Base-by-base conservation (phyloP, 2,329 filamentous ascomycete genomes). In the Botrytis aclada region DNA sequence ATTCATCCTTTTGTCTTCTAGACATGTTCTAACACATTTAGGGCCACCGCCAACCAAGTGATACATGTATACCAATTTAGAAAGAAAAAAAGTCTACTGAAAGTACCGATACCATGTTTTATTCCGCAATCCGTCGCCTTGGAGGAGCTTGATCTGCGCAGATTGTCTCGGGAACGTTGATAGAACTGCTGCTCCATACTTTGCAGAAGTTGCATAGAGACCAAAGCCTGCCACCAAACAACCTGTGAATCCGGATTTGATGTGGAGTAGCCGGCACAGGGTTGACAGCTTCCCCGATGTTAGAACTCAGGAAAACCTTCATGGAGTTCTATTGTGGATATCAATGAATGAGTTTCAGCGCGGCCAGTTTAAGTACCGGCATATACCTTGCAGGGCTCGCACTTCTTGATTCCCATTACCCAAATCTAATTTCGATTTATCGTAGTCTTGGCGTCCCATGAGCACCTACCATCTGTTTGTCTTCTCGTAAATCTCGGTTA, bases 381-480 rank as follows among this genome's bases (percentile, higher is more conserved):
- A 69, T 69, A 18, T 56, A 56, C 65, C 65, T 67, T 67, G 65
- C 34, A 67, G 65, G 65, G 65, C 47, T 67, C 37, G 65, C 47
- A 67, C 29, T 25, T 56, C 47, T 41, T n/a, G 37, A 69, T 56
- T 69, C 51, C 65, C 65, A 69, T 69, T 58, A 58, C 65, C 65
- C 54, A 69, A 41, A 32, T 69, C 37, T 32, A 56, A 67, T 69
- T 69, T 69, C 47, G 65, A 69, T 69, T 56, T 32, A 43, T 56
- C 25, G 47, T 41, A 25, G n/a, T 69, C 65, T 69, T 56, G 65
- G 65, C 65, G n/a, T 34, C 12, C 22, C 25, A 39, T 34, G 47
- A 43, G 34, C 65, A 69, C 65, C 25, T 56, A 69, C 65, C 65
- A 69, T 69, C 47, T 56, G 65, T 69, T 69, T 69, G 65, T 54